These are phyloP conservation scores for Phalaenopsis equestris DNA, from an alignment of 106 monocot genomes.

Conservation along the genomic window DNA sequence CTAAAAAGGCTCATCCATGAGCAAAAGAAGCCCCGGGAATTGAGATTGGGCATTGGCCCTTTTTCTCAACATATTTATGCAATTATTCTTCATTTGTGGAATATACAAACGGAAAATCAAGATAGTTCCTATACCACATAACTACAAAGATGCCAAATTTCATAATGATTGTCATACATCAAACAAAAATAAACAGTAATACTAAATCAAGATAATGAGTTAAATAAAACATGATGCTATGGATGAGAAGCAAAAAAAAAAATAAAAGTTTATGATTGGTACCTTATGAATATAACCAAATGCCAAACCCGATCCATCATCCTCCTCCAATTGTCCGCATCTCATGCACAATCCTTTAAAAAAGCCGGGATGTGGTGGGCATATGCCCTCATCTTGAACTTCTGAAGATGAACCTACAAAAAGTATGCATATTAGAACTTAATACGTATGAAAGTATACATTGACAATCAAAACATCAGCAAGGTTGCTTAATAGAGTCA, in stretches of 20 bases:
- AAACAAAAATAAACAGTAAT: too few species aligned
- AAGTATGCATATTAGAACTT: background rate
- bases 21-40: too few species aligned
- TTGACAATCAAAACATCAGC: background rate
- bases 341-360: constrained; percentile 47
- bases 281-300: constrained; percentile 79
- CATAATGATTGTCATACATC: too few species aligned
- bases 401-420: constrained; percentile 11
- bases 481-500: background rate
- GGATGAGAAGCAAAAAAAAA: background rate
- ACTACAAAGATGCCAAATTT: too few species aligned
- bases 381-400: constrained; percentile 14
- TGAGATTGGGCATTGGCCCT: too few species aligned
- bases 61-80: too few species aligned
- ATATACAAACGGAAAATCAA: too few species aligned
- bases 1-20: too few species aligned
- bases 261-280: background rate
- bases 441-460: background rate
- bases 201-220: too few species aligned
- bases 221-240: background rate
- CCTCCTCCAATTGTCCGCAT: constrained; percentile 58
- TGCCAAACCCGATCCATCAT: constrained; percentile 42
- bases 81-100: too few species aligned
- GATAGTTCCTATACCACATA: too few species aligned
- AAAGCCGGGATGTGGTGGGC: constrained; percentile 63